Percentiles rank a stretch among this genome's conserved stretches.
These are phyloP conservation scores for Exophiala sp. DNA, from an alignment of 2,329 filamentous ascomycete genomes.

Conservation along the genomic window DNA sequence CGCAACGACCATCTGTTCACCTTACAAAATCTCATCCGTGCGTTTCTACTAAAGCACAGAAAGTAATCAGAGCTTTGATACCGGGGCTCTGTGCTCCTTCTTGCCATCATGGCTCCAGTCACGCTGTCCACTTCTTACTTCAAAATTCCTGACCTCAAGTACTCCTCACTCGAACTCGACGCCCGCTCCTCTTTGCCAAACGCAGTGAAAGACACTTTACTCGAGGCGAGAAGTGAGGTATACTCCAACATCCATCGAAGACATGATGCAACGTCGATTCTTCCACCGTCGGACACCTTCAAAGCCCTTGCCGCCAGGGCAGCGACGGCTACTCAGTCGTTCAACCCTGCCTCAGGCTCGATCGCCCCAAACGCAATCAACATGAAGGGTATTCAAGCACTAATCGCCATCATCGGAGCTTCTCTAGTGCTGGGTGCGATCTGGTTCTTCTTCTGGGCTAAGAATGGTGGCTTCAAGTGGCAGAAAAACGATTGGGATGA, in stretches of 20 bases:
- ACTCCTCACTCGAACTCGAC: slow-evolving; percentile 29
- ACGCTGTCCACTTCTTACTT: not conserved
- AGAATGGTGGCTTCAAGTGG: slow-evolving; percentile 91
- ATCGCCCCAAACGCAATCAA: slow-evolving; percentile 43
- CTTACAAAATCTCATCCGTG: too few species aligned
- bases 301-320: slow-evolving; percentile 33
- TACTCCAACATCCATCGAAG: slow-evolving; percentile 17
- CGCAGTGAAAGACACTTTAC: slow-evolving; percentile 4
- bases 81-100: slow-evolving; percentile 4
- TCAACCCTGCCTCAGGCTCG: slow-evolving; percentile 33
- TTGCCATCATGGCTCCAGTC: slow-evolving; percentile 23
- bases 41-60: too few species aligned
- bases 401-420: slow-evolving; percentile 81
- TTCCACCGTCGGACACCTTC: slow-evolving; percentile 29
- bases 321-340: slow-evolving; percentile 24
- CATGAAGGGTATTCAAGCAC: slow-evolving; percentile 67
- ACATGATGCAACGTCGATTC: slow-evolving; percentile 15
- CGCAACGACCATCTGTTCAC: too few species aligned
- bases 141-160: slow-evolving; percentile 24
- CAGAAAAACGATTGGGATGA: slow-evolving; percentile 89
- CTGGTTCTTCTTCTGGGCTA: slow-evolving; percentile 99
- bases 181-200: slow-evolving; percentile 15
- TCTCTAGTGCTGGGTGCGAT: slow-evolving; percentile 71
- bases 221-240: slow-evolving; percentile 6
- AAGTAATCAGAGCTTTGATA: slow-evolving; percentile 4